Evolutionary conservation across 192 early-diverging fungal species (phyloP).

Genomic region (Podila epicladia): DNA sequence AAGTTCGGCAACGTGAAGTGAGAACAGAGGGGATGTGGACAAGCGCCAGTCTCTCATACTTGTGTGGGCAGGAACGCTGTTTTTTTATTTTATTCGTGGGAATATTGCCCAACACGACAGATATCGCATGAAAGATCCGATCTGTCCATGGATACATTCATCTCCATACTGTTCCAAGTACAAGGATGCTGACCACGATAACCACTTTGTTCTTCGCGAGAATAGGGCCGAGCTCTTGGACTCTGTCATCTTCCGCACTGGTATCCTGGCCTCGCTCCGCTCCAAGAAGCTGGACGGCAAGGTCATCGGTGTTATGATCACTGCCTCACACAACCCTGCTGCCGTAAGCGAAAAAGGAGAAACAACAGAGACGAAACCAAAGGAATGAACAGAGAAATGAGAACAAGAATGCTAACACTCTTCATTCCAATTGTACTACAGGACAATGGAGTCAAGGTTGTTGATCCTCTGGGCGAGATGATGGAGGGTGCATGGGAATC

Average conservation of each 20-base stretch:
- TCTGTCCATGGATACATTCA: no score
- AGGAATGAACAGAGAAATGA: neutral
- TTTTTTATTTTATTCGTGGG: no score
- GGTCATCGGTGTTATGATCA: slow-evolving; percentile 97
- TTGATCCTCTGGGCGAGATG: slow-evolving; percentile 99
- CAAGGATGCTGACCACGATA: neutral
- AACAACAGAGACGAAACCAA: neutral
- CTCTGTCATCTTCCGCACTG: slow-evolving; percentile 93
- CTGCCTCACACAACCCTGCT: slow-evolving; percentile 98
- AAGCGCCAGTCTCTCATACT: neutral
- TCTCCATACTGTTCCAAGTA: no score
- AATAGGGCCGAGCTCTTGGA: slow-evolving; percentile 85
- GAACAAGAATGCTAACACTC: neutral
- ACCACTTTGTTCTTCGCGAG: slow-evolving; percentile 3
- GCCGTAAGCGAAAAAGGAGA: slow-evolving; percentile 52
- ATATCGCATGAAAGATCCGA: no score
- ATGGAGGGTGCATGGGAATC: slow-evolving; percentile 94
- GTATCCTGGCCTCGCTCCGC: slow-evolving; percentile 90
- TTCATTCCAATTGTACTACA: slow-evolving; percentile 20
- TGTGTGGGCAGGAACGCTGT: no score
- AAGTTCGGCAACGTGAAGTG: neutral
- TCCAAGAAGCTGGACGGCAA: slow-evolving; percentile 87
- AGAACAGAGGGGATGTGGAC: neutral
- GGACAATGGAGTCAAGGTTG: slow-evolving; percentile 99
- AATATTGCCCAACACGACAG: no score